phyloP scores from a whole-genome alignment of 768 basidiomycete genomes.

The Terana coerulea region DNA sequence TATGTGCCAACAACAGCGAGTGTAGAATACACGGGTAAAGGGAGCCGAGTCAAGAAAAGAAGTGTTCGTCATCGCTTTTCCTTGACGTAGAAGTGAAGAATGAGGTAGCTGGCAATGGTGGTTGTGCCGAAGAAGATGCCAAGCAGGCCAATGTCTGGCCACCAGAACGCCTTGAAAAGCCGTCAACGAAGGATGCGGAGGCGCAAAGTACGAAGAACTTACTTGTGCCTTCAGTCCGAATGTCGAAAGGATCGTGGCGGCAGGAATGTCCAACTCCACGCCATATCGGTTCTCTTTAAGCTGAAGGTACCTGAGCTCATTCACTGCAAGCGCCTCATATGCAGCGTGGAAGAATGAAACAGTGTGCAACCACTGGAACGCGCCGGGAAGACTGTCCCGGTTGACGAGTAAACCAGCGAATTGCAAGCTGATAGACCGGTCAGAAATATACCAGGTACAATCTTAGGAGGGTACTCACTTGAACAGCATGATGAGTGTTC shows the following conservation, averaged over 20 bases:
- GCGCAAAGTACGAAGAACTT: conserved; percentile 13
- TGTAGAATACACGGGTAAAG: too few species aligned
- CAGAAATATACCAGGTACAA: neutral
- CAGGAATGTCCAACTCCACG: conserved; percentile 93
- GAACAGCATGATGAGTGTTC: conserved; percentile 95
- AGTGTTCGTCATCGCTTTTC: conserved; percentile 58
- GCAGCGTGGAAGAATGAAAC: conserved; percentile 98
- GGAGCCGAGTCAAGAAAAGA: too few species aligned
- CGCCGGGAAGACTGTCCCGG: conserved; percentile 72
- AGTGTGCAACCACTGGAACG: conserved; percentile 83
- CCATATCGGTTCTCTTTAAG: conserved; percentile 95
- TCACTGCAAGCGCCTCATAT: conserved; percentile 96
- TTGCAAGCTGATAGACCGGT: conserved; percentile 56
- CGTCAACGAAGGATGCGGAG: neutral
- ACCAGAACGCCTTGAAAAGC: conserved; percentile 81
- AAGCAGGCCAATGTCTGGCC: conserved; percentile 88
- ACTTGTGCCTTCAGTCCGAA: conserved; percentile 91
- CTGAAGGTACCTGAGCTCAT: conserved; percentile 91
- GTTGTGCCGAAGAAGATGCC: conserved; percentile 84
- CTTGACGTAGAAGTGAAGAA: conserved; percentile 85
- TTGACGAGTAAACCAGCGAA: conserved; percentile 97
- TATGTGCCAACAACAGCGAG: too few species aligned
- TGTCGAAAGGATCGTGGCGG: conserved; percentile 89
- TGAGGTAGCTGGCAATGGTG: conserved; percentile 71
- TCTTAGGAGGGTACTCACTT: conserved; percentile 72